Percentiles rank a stretch among this genome's conserved stretches.
Evolutionary conservation across 179 eudicot species (phyloP).

Genomic region (Heliamphora pulchella): DNA sequence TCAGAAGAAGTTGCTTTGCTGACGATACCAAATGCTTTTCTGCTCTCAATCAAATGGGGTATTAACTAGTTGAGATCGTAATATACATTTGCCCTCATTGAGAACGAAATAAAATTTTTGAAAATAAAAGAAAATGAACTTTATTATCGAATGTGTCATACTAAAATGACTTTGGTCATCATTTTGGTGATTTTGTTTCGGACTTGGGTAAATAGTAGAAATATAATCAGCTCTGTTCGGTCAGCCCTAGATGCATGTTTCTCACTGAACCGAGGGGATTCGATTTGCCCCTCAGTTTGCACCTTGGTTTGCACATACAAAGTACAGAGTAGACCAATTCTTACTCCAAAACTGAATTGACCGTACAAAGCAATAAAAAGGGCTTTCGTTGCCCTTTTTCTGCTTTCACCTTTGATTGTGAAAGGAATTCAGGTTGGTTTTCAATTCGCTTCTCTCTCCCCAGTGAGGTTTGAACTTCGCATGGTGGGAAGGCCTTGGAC

Average conservation of each 20-base stretch:
- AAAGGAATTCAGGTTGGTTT: background rate
- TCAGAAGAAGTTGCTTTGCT: background rate
- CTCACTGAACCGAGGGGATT: too few relatives aligned
- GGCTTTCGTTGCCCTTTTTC: constrained; percentile 6
- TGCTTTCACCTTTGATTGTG: background rate
- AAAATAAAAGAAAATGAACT: background rate
- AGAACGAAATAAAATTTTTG: background rate
- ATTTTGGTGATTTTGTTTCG: background rate
- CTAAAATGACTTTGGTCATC: background rate
- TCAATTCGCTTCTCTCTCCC: constrained; percentile 7
- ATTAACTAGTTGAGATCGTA: background rate
- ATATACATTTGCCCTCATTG: background rate
- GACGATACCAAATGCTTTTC: background rate
- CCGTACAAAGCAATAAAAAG: background rate
- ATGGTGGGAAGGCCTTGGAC: constrained; percentile 1
- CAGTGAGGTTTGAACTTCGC: background rate
- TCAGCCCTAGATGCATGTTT: too few relatives aligned
- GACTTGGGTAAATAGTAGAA: too few relatives aligned
- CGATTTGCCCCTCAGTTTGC: too few relatives aligned
- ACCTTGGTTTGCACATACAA: too few relatives aligned
- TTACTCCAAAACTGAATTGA: too few relatives aligned
- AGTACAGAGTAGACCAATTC: too few relatives aligned
- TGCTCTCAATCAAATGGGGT: background rate
- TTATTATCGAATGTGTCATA: background rate
- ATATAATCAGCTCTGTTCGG: too few relatives aligned